Evolutionary conservation across 1,139 yeast genomes (phyloP).

Genomic region (Lodderomyces margitis): DNA sequence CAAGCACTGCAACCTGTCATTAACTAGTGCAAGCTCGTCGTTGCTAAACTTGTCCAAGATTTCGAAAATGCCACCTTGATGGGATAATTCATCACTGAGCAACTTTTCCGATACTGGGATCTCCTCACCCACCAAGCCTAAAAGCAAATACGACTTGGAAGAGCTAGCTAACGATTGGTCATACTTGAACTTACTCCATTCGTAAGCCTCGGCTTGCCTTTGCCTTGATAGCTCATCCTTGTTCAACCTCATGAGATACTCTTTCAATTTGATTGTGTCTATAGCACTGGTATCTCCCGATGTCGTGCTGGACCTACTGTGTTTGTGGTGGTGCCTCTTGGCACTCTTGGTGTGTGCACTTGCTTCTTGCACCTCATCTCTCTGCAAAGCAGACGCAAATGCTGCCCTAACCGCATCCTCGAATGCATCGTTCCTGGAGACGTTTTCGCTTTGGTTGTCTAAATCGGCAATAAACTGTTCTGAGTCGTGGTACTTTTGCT

Average conservation of each 20-base stretch:
- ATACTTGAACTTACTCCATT: constrained; percentile 44
- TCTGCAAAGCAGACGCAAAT: neutral
- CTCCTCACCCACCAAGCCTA: constrained; percentile 43
- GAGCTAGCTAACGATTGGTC: constrained; percentile 29
- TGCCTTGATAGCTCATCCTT: constrained; percentile 43
- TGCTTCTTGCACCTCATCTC: neutral
- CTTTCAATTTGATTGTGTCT: constrained; percentile 21
- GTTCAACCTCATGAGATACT: constrained; percentile 45
- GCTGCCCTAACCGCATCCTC: constrained; percentile 1
- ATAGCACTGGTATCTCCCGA: neutral
- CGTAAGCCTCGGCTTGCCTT: constrained; percentile 52
- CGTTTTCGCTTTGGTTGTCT: constrained; percentile 1
- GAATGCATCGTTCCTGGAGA: neutral
- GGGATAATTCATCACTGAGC: constrained; percentile 33
- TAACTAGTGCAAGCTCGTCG: constrained; percentile 20
- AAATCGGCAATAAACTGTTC: constrained; percentile 20
- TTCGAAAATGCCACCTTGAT: constrained; percentile 37
- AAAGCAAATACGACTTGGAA: constrained; percentile 40
- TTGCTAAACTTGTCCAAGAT: constrained; percentile 41
- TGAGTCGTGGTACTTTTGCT: constrained; percentile 22
- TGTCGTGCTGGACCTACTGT: neutral
- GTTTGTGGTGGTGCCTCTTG: neutral
- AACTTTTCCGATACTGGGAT: constrained; percentile 39
- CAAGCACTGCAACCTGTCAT: constrained; percentile 25
- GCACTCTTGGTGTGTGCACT: neutral